Evolutionary conservation across 805 yeast genomes (phyloP).

Genomic region (Isabelozyma pseudorhagii): DNA sequence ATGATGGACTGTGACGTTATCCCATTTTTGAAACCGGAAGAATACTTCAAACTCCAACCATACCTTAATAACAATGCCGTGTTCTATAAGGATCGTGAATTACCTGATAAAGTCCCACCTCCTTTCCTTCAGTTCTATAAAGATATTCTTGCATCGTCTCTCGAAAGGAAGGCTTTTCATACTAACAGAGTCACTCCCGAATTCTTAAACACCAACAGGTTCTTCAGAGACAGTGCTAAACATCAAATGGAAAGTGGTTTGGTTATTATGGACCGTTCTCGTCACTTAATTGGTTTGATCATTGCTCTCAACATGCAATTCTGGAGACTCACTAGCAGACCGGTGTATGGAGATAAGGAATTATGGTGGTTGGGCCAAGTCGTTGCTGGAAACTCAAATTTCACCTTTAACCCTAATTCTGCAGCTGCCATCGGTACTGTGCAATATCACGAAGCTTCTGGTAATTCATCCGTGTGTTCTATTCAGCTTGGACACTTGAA

Average conservation of each 20-base stretch:
- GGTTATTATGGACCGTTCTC: slow-evolving; percentile 21
- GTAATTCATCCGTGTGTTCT: slow-evolving; percentile 13
- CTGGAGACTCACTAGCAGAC: slow-evolving; percentile 20
- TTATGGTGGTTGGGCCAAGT: slow-evolving; percentile 28
- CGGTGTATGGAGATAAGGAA: slow-evolving; percentile 25
- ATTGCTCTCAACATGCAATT: slow-evolving; percentile 13
- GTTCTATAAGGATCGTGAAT: slow-evolving; percentile 9
- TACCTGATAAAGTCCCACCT: background rate
- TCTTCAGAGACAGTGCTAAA: slow-evolving; percentile 19
- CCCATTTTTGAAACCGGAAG: slow-evolving; percentile 8
- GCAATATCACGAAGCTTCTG: background rate
- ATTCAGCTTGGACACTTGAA: slow-evolving; percentile 24
- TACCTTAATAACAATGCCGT: slow-evolving; percentile 17
- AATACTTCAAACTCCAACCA: slow-evolving; percentile 14
- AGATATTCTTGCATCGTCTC: background rate
- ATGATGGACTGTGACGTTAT: slow-evolving; percentile 18
- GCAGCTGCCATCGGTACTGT: slow-evolving; percentile 18
- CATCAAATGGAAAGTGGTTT: slow-evolving; percentile 35
- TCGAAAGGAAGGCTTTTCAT: background rate
- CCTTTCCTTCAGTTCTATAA: background rate
- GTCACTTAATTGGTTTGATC: slow-evolving; percentile 19
- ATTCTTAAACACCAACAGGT: slow-evolving; percentile 2
- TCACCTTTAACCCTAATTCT: slow-evolving; percentile 14
- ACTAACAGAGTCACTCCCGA: background rate
- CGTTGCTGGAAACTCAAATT: slow-evolving; percentile 15